These are phyloP conservation scores for Seiridium cupressi DNA, from an alignment of 2,329 filamentous ascomycete species.

Conservation along the genomic window DNA sequence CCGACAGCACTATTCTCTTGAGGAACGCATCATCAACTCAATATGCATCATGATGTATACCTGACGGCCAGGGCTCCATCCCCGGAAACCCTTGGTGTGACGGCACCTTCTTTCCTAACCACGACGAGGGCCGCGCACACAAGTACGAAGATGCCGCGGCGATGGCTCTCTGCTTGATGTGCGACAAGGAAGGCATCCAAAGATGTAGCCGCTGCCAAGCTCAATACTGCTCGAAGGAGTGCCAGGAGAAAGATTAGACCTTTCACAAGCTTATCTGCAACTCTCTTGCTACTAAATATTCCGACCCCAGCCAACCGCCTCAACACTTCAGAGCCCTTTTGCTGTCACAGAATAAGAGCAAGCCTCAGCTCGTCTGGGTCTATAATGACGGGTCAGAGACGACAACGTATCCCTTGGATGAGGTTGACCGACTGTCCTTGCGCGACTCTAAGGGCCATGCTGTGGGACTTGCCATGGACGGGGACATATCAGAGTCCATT, in stretches of 20 bases:
- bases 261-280: background rate
- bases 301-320: background rate
- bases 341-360: background rate
- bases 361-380: too few relatives aligned
- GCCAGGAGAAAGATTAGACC: background rate
- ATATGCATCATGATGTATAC: too few relatives aligned
- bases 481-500: background rate
- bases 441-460: too few relatives aligned
- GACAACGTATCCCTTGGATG: too few relatives aligned
- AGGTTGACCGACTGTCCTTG: too few relatives aligned
- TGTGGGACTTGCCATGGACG: too few relatives aligned
- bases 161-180: background rate
- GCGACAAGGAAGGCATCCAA: background rate
- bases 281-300: background rate
- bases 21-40: too few relatives aligned
- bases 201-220: background rate
- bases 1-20: too few relatives aligned
- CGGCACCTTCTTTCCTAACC: background rate
- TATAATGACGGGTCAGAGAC: too few relatives aligned
- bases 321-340: background rate
- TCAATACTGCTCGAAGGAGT: background rate
- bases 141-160: background rate
- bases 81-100: background rate
- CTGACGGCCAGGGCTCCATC: too few relatives aligned
- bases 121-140: background rate